Conservation (phyloP, 345 rosid species). For the Combretum micranthum region DNA sequence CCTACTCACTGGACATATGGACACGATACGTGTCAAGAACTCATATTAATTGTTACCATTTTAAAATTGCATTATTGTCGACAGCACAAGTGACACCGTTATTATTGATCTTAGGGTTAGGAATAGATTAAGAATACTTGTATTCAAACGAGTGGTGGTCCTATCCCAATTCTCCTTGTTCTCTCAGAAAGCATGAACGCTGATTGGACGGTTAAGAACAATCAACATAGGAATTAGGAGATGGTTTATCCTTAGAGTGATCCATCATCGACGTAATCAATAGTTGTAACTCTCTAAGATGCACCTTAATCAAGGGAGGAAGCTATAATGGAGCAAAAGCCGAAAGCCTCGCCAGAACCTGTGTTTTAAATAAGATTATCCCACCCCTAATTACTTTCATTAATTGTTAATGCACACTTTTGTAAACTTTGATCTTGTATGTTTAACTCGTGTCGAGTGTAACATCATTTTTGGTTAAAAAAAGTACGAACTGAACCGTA, state of each 20-base stretch:
- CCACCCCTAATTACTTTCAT: conserved; percentile 10
- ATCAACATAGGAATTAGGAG: conserved; percentile 6
- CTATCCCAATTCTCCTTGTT: conserved; percentile 14
- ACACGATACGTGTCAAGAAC: conserved; percentile 27
- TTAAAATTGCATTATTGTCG: no score
- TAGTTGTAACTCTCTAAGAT: not conserved
- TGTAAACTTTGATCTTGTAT: not conserved
- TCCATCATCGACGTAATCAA: conserved; percentile 28
- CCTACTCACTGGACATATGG: conserved; percentile 21
- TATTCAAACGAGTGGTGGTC: conserved; percentile 25
- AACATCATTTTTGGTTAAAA: no score
- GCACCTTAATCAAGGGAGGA: conserved; percentile 10
- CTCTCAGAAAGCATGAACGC: not conserved
- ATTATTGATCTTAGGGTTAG: conserved; percentile 22
- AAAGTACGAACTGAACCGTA: no score
- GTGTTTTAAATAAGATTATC: conserved; percentile 19
- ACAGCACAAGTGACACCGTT: no score
- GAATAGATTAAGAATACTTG: not conserved
- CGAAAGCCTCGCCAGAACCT: conserved; percentile 40
- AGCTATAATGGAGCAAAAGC: conserved; percentile 34
- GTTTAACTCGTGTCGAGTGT: no score
- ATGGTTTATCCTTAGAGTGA: conserved; percentile 4
- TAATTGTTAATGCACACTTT: not conserved
- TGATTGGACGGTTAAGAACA: conserved; percentile 22
- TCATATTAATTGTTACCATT: conserved; percentile 10